Evolutionary conservation across 225 moss, liverwort and hornwort species (phyloP).

Genomic region (Bryum argenteum): DNA sequence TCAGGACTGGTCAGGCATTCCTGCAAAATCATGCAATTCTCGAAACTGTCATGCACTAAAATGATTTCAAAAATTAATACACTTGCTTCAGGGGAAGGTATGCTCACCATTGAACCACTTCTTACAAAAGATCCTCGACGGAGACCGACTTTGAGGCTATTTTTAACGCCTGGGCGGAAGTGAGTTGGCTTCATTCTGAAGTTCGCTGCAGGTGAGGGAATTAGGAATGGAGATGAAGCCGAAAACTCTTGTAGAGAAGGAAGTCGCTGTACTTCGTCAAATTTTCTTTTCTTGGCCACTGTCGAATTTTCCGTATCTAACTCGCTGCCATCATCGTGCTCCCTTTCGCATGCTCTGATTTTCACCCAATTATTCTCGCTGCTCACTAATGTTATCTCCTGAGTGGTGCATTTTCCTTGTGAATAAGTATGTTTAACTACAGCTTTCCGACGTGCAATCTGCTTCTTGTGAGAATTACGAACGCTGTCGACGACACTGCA

Average conservation of each 20-base stretch:
- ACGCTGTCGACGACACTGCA: no score
- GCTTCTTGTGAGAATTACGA: no score
- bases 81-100: not conserved
- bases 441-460: no score
- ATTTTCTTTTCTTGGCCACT: slow-evolving; percentile 13
- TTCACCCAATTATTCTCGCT: not conserved
- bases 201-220: slow-evolving; percentile 14
- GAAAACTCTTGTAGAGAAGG: not conserved
- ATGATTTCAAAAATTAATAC: not conserved
- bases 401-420: not conserved
- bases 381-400: not conserved
- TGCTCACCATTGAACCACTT: slow-evolving; percentile 34
- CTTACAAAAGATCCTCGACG: not conserved
- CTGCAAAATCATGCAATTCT: slow-evolving; percentile 20
- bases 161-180: not conserved
- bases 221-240: slow-evolving; percentile 12
- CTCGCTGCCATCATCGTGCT: slow-evolving; percentile 5
- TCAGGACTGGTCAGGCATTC: slow-evolving; percentile 42
- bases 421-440: no score
- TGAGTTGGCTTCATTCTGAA: slow-evolving; percentile 27
- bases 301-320: slow-evolving; percentile 3
- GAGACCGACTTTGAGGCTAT: not conserved
- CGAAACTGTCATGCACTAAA: no score
- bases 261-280: not conserved
- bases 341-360: slow-evolving; percentile 26